Conservation (phyloP, 2,329 filamentous ascomycete species). For the Neurospora sp. region DNA sequence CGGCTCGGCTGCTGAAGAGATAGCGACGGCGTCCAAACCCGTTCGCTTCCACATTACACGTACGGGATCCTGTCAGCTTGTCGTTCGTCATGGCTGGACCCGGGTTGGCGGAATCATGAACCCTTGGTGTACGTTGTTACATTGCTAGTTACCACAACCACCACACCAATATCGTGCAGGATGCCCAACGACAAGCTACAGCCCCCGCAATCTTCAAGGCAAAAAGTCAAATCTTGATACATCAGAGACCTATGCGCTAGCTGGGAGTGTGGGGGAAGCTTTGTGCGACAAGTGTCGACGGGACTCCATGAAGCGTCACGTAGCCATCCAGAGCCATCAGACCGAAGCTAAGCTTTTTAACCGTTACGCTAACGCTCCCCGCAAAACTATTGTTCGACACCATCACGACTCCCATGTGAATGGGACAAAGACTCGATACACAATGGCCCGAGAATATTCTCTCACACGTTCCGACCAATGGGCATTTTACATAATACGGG, state of each 20-base stretch:
- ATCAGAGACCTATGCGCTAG: not conserved
- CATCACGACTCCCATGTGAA: not conserved
- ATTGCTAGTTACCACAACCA: not conserved
- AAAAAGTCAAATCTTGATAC: not conserved
- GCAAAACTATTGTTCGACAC: not conserved
- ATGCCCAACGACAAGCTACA: not conserved
- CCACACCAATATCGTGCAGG: not conserved
- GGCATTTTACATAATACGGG: not conserved
- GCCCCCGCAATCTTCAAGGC: not conserved
- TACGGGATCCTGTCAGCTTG: not conserved
- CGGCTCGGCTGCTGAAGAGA: not conserved
- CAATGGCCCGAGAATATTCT: not conserved
- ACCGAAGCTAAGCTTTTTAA: not conserved
- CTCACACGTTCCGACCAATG: not conserved
- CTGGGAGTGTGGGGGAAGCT: not conserved
- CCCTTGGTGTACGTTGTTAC: not conserved
- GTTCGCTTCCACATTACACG: not conserved
- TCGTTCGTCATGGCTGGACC: not conserved
- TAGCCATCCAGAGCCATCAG: not conserved
- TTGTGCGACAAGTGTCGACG: not conserved
- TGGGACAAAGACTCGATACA: not conserved
- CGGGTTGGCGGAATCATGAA: not conserved
- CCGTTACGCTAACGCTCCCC: not conserved
- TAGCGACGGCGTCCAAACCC: not conserved
- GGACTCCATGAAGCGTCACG: no score